Evolutionary conservation across 768 basidiomycete species (phyloP), one percentile per base, ranked within the genome.

Genomic region (Macrocybe gigantea): DNA sequence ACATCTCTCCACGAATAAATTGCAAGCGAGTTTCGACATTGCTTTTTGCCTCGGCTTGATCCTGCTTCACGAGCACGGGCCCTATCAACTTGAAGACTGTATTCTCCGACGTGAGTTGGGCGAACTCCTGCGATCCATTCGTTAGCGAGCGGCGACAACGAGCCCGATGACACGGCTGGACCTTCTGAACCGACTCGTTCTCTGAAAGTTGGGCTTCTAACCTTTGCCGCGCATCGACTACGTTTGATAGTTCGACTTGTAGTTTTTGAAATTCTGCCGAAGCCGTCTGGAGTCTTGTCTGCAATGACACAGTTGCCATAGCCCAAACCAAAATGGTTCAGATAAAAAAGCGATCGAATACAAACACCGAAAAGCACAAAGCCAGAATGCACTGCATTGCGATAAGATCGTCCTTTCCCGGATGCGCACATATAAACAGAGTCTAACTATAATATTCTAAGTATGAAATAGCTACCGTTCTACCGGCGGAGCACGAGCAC

Each of bases 101-200:
- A 60, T 93, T 95, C 50, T 82, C 76, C 4, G 82, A 69, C 38
- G 83, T 85, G 47, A 97, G 65, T 30, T 74, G 70, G 12, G 73
- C 69, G 60, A 98, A 93, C 69, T 97, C 95, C 93, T 97, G 61
- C 48, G n/a, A 45, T 41, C 38, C 43, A 14, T 30, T 11, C 7
- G 22, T 32, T 35, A 22, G 10, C 12, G 40, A 30, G 30, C 40
- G 15, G 33, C 10, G 51, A 32, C 45, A 30, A 30, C n/a, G n/a
- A 30, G 22, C 30, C 34, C 39, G 34, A 15, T 37, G 64, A 13
- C 22, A 22, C 22, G 22, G 22, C 22, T 22, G 22, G 35, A 86
- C 94, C 79, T 94, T 90, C 63, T 91, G 83, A 39, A 97, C 95
- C 41, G 83, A 71, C 64, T 96, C 90, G 66, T 93, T 96, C 69